phyloP scores from a whole-genome alignment of 345 rosid species.

The Dovyalis caffra region DNA sequence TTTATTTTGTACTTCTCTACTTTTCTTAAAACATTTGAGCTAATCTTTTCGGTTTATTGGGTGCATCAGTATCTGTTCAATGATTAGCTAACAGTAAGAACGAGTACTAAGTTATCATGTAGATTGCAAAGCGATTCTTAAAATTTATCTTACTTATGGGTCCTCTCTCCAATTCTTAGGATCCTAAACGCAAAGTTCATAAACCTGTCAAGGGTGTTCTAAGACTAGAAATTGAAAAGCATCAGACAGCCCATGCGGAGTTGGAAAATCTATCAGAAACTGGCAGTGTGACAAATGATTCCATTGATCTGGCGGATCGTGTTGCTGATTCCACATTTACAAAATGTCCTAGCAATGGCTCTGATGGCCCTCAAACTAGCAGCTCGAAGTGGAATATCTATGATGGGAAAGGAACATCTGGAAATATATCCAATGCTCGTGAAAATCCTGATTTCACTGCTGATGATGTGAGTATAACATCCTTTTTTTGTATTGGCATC shows the following conservation, averaged over 20 bases:
- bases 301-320: constrained; percentile 65
- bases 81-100: neutral
- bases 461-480: constrained; percentile 60
- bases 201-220: constrained; percentile 93
- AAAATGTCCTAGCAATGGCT: constrained; percentile 69
- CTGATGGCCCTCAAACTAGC: constrained; percentile 60
- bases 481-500: neutral
- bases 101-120: neutral
- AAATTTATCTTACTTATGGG: constrained; percentile 14
- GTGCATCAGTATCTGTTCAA: neutral
- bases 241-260: constrained; percentile 63
- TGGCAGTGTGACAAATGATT: constrained; percentile 86
- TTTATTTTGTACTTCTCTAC: neutral
- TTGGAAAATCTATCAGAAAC: constrained; percentile 78
- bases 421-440: constrained; percentile 51
- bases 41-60: neutral
- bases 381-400: constrained; percentile 48
- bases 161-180: constrained; percentile 44
- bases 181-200: constrained; percentile 88
- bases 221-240: constrained; percentile 92
- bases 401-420: constrained; percentile 65
- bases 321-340: constrained; percentile 48
- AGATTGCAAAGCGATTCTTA: neutral
- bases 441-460: constrained; percentile 50
- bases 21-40: neutral